These are phyloP conservation scores for Zymoseptoria crescenta DNA, from an alignment of 2,329 filamentous ascomycete genomes.

Conservation along the genomic window DNA sequence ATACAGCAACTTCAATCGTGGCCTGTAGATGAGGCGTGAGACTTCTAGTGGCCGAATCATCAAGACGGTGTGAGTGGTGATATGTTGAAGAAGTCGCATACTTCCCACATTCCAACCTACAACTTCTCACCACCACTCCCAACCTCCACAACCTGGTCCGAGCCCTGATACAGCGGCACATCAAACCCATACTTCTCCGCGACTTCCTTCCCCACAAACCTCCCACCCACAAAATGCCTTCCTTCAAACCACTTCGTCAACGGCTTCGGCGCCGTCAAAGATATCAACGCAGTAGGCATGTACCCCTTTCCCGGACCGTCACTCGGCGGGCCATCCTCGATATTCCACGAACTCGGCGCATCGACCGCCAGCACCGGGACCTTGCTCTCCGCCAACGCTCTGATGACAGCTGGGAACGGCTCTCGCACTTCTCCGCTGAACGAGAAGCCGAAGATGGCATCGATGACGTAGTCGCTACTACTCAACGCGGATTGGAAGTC, in stretches of 20 bases:
- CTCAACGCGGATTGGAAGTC: slow-evolving; percentile 64
- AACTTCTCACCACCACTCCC: slow-evolving; percentile 27
- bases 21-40: no score
- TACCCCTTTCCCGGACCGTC: slow-evolving; percentile 72
- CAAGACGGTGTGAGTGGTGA: no score
- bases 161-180: slow-evolving; percentile 70
- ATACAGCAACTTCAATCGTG: no score
- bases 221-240: slow-evolving; percentile 85
- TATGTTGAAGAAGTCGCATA: no score
- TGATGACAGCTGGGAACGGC: slow-evolving; percentile 77
- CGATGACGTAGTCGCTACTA: slow-evolving; percentile 71
- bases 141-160: slow-evolving; percentile 85
- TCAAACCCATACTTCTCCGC: slow-evolving; percentile 81
- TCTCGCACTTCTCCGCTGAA: slow-evolving; percentile 90
- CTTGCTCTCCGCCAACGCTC: slow-evolving; percentile 62
- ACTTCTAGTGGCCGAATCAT: no score
- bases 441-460: slow-evolving; percentile 92
- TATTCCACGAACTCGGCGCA: slow-evolving; percentile 90
- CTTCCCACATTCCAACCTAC: neutral
- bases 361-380: slow-evolving; percentile 83
- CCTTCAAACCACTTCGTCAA: slow-evolving; percentile 76
- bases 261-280: slow-evolving; percentile 88
- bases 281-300: slow-evolving; percentile 72
- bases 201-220: slow-evolving; percentile 71
- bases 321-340: slow-evolving; percentile 72